Evolutionary conservation across 73 alveolate species (phyloP).

Genomic region (Urostyla sp.): DNA sequence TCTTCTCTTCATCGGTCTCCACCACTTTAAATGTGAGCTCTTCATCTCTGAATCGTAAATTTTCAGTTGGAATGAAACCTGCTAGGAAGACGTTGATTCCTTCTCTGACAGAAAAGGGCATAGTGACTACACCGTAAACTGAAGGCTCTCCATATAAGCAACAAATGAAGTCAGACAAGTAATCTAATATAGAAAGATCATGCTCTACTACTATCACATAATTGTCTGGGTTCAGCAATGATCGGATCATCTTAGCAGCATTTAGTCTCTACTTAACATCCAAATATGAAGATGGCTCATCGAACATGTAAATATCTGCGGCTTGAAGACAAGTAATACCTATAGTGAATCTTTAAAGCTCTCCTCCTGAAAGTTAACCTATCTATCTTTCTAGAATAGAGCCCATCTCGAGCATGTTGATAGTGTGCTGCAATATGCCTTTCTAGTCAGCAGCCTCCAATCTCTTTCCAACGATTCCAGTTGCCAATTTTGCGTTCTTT

Average conservation of each 20-base stretch:
- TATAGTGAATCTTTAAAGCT: constrained; percentile 97
- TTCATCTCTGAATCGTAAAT: constrained; percentile 98
- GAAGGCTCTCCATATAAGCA: constrained; percentile 98
- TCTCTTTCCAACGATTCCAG: constrained; percentile 90
- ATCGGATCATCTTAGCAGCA: constrained; percentile 95
- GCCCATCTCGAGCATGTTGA: constrained; percentile 81
- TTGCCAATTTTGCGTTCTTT: constrained; percentile 84
- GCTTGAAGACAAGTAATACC: constrained; percentile 95
- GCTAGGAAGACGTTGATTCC: constrained; percentile 98
- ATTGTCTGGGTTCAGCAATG: constrained; percentile 84
- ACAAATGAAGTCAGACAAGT: constrained; percentile 98
- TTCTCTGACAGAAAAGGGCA: constrained; percentile 99
- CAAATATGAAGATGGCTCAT: constrained; percentile 98
- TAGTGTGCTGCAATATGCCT: constrained; percentile 57
- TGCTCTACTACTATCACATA: constrained; percentile 97
- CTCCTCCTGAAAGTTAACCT: constrained; percentile 98
- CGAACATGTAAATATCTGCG: constrained; percentile 98
- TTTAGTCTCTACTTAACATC: constrained; percentile 97
- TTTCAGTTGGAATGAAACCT: constrained; percentile 99
- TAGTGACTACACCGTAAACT: constrained; percentile 99
- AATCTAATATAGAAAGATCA: constrained; percentile 98
- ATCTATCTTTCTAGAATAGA: constrained; percentile 94
- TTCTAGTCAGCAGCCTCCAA: constrained; percentile 87
- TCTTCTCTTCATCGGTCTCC: constrained; percentile 74
- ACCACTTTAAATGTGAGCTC: constrained; percentile 94